phyloP scores from a whole-genome alignment of 768 basidiomycete species.

The Stropharia rugosoannulata region DNA sequence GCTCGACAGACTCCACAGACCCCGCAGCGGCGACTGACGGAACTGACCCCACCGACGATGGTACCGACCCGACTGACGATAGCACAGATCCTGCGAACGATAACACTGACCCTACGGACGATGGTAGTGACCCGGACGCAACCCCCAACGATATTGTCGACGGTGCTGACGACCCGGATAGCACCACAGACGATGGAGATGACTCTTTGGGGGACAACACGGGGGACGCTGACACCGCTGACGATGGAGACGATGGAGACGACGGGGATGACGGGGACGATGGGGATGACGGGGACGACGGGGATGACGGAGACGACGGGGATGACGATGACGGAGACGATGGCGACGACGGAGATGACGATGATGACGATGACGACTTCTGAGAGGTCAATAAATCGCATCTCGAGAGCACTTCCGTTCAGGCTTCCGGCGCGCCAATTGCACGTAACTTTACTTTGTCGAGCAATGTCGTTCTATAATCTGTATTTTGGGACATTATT shows the following conservation, averaged over 20 bases:
- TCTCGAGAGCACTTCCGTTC: too few relatives aligned
- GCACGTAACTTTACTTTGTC: too few relatives aligned
- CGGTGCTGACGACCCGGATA: constrained; percentile 6
- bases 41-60: constrained; percentile 6
- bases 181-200: constrained; percentile 8
- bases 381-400: neutral
- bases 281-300: constrained; percentile 8
- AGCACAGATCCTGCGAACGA: constrained; percentile 2
- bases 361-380: neutral
- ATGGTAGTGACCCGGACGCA: constrained; percentile 1
- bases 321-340: constrained; percentile 7
- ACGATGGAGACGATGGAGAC: constrained; percentile 8
- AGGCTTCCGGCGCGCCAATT: too few relatives aligned
- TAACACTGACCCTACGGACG: constrained; percentile 1
- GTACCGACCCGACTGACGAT: constrained; percentile 10
- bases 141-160: constrained; percentile 14
- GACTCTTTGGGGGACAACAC: neutral
- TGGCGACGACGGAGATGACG: constrained; percentile 1
- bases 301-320: constrained; percentile 7
- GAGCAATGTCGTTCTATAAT: too few relatives aligned
- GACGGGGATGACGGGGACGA: constrained; percentile 10
- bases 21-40: constrained; percentile 11
- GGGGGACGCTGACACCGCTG: constrained; percentile 7
- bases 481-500: too few relatives aligned
- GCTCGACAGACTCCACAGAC: constrained; percentile 16